These are phyloP conservation scores for Trypanosoma congolense DNA, from an alignment of 208 protist species.

Conservation along the genomic window DNA sequence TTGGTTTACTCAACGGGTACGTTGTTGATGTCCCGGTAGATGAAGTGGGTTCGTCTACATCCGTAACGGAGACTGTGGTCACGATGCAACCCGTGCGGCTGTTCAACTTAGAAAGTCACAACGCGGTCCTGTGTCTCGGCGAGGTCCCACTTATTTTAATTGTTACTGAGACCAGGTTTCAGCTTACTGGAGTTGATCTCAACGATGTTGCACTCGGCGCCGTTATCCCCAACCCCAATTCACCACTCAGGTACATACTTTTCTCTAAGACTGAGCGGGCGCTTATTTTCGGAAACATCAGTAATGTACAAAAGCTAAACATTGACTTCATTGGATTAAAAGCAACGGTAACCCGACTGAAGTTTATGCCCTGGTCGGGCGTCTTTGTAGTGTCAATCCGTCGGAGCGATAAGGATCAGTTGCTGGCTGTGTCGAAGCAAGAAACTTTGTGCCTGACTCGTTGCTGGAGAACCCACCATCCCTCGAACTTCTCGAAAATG, in stretches of 20 bases:
- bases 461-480: constrained; percentile 4
- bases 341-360: constrained; percentile 63
- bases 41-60: neutral
- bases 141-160: constrained; percentile 55
- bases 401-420: constrained; percentile 47
- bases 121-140: constrained; percentile 52
- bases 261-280: constrained; percentile 20
- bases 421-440: constrained; percentile 31
- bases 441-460: constrained; percentile 4
- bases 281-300: constrained; percentile 22
- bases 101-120: constrained; percentile 33
- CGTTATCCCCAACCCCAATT: constrained; percentile 12
- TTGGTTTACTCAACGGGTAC: constrained; percentile 25
- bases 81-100: constrained; percentile 53
- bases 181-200: constrained; percentile 43
- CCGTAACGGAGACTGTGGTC: constrained; percentile 15
- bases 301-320: constrained; percentile 43
- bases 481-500: constrained; percentile 64
- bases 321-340: constrained; percentile 38
- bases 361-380: constrained; percentile 47
- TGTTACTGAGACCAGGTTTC: constrained; percentile 29
- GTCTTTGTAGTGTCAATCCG: constrained; percentile 49
- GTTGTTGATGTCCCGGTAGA: constrained; percentile 16
- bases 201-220: constrained; percentile 24
- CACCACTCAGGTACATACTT: constrained; percentile 18